These are phyloP conservation scores for Albugo candida DNA, from an alignment of 352 stramenopile species.

Conservation along the genomic window DNA sequence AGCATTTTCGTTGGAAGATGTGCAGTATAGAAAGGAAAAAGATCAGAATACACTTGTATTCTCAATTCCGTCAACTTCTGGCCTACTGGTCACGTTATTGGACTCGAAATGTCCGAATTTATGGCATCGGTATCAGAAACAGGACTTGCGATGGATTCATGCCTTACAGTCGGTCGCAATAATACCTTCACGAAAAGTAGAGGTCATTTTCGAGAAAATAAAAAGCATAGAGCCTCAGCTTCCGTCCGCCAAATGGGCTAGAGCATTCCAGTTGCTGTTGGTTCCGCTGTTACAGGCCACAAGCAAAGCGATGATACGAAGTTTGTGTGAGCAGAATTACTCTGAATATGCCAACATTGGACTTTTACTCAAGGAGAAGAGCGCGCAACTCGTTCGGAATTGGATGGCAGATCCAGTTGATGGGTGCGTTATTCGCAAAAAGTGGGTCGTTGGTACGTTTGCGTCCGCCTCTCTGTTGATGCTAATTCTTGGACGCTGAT, in stretches of 20 bases:
- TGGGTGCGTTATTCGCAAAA: slow-evolving; percentile 40
- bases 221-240: slow-evolving; percentile 29
- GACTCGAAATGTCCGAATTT: slow-evolving; percentile 8
- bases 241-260: slow-evolving; percentile 11
- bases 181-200: slow-evolving; percentile 35
- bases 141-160: slow-evolving; percentile 46
- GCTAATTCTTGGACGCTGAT: no score
- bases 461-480: background rate
- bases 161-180: slow-evolving; percentile 35
- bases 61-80: slow-evolving; percentile 13
- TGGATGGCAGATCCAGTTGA: slow-evolving; percentile 55
- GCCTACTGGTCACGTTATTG: slow-evolving; percentile 32
- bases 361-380: slow-evolving; percentile 44
- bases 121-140: slow-evolving; percentile 31
- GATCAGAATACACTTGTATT: slow-evolving; percentile 25
- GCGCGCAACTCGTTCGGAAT: slow-evolving; percentile 38
- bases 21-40: slow-evolving; percentile 24
- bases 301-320: slow-evolving; percentile 2
- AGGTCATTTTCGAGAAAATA: slow-evolving; percentile 26
- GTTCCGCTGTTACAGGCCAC: background rate
- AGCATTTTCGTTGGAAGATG: slow-evolving; percentile 24
- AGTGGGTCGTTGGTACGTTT: slow-evolving; percentile 39
- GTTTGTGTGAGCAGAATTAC: slow-evolving; percentile 12
- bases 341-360: slow-evolving; percentile 19
- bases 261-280: slow-evolving; percentile 11